phyloP scores from a whole-genome alignment of 2,329 filamentous ascomycete genomes.

The Colletotrichum nymphaeae region DNA sequence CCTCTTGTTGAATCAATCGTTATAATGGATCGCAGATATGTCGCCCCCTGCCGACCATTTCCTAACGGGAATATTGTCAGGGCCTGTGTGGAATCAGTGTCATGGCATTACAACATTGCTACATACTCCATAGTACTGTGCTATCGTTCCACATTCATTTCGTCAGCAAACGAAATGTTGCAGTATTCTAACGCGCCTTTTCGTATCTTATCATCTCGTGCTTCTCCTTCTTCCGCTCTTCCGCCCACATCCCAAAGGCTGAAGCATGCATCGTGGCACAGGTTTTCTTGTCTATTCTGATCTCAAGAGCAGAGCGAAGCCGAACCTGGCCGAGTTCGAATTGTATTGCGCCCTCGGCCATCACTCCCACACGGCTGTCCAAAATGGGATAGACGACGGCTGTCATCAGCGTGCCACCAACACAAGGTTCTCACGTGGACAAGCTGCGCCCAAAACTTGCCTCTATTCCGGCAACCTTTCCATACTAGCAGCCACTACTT shows the following conservation, averaged over 20 bases:
- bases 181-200: conserved; percentile 2
- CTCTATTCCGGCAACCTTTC: background rate
- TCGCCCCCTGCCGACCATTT: background rate
- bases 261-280: conserved; percentile 5
- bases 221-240: background rate
- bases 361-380: background rate
- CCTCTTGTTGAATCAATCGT: conserved; percentile 14
- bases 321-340: background rate
- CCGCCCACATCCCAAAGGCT: background rate
- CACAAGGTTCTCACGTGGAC: background rate
- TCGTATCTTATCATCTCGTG: background rate
- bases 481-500: conserved; percentile 40
- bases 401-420: background rate
- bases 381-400: background rate
- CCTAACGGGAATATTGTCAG: background rate
- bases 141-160: background rate
- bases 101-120: conserved; percentile 8
- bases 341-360: background rate
- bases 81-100: background rate
- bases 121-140: background rate
- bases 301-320: background rate
- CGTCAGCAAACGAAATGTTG: background rate
- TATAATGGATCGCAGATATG: background rate
- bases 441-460: background rate
- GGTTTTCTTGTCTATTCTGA: background rate